Evolutionary conservation across 202 grass and related monocot species (phyloP).

Genomic region (Elaeis oleifera): DNA sequence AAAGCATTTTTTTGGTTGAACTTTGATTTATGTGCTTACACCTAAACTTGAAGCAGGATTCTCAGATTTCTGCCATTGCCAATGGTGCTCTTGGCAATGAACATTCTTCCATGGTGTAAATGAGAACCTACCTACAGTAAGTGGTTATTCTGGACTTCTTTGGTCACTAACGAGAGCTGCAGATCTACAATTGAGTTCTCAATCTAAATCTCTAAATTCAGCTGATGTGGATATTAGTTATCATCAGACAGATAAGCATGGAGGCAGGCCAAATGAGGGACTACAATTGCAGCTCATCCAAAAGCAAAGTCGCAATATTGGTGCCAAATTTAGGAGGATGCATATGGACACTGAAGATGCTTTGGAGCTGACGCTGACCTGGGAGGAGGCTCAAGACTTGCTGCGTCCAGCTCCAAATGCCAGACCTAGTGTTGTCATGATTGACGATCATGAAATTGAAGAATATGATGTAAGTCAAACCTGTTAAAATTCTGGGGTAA

Average conservation of each 20-base stretch:
- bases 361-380: conserved; percentile 76
- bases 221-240: conserved; percentile 60
- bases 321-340: conserved; percentile 77
- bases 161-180: conserved; percentile 58
- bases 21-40: conserved; percentile 18
- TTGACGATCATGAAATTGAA: conserved; percentile 97
- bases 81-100: conserved; percentile 71
- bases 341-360: conserved; percentile 83
- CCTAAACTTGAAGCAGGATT: conserved; percentile 53
- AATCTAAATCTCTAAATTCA: conserved; percentile 47
- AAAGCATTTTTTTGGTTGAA: background rate
- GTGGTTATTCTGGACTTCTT: conserved; percentile 81
- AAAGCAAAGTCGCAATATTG: conserved; percentile 84
- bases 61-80: conserved; percentile 94
- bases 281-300: conserved; percentile 53
- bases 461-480: conserved; percentile 88
- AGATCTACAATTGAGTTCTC: conserved; percentile 51
- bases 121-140: conserved; percentile 66
- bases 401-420: conserved; percentile 77
- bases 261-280: conserved; percentile 51
- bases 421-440: conserved; percentile 78
- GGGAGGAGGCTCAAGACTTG: conserved; percentile 96
- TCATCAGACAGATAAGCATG: conserved; percentile 61
- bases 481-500: background rate
- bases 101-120: conserved; percentile 56